These are phyloP conservation scores for Echria macrotheca DNA, from an alignment of 495 filamentous ascomycete genomes.

Conservation along the genomic window DNA sequence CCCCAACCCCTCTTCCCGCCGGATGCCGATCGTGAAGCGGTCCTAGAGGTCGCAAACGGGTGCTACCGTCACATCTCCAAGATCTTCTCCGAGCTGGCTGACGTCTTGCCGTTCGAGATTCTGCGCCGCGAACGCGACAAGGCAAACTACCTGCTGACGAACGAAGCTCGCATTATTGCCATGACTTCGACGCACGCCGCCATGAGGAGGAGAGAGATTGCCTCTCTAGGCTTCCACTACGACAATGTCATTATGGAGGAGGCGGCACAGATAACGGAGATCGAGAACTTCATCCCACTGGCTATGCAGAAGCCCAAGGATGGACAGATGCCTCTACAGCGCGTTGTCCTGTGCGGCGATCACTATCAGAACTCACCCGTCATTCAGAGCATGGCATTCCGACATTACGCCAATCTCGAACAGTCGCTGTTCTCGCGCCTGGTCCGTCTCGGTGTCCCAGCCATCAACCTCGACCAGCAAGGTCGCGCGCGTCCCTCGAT, in stretches of 20 bases:
- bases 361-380: conserved; percentile 96
- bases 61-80: conserved; percentile 88
- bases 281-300: conserved; percentile 92
- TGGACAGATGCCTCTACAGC: conserved; percentile 69
- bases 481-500: conserved; percentile 83
- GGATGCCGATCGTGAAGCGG: conserved; percentile 55
- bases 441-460: conserved; percentile 82
- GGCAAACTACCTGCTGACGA: conserved; percentile 90
- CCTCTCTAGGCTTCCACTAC: conserved; percentile 87
- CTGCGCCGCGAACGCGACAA: conserved; percentile 80
- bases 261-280: conserved; percentile 95
- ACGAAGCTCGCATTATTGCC: conserved; percentile 91
- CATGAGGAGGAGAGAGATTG: conserved; percentile 93
- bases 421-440: conserved; percentile 91
- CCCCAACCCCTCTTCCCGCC: conserved; percentile 78
- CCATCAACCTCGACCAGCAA: conserved; percentile 86
- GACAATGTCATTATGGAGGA: conserved; percentile 99
- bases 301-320: conserved; percentile 78
- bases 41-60: conserved; percentile 72
- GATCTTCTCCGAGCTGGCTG: conserved; percentile 88
- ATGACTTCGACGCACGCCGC: conserved; percentile 99
- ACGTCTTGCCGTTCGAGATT: conserved; percentile 93
- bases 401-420: conserved; percentile 91
- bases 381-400: conserved; percentile 92
- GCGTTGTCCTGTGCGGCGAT: conserved; percentile 89